phyloP scores from a whole-genome alignment of 1,284 basidiomycete genomes.

The Leccinum huronense region DNA sequence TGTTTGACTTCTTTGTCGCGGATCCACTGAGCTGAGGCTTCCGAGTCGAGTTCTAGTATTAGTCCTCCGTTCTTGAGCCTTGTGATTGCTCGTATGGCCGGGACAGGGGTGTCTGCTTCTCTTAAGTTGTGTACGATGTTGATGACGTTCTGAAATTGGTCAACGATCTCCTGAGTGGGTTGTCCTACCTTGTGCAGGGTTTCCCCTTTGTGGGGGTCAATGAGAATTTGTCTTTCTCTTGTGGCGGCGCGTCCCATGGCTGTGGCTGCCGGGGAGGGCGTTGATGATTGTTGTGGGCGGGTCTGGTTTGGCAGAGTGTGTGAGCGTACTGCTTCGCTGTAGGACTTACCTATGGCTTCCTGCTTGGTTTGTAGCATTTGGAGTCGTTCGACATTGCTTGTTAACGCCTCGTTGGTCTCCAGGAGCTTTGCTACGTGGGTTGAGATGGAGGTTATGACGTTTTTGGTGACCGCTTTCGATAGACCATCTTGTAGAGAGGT shows the following conservation, averaged over 20 bases:
- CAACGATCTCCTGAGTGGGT: neutral
- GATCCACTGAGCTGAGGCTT: neutral
- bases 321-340: too few species aligned
- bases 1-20: neutral
- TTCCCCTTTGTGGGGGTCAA: too few species aligned
- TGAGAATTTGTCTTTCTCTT: too few species aligned
- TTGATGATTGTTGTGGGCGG: too few species aligned
- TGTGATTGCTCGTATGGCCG: neutral
- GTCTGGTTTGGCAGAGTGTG: too few species aligned
- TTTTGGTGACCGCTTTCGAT: neutral
- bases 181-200: neutral
- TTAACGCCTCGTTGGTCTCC: neutral
- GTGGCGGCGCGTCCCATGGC: too few species aligned
- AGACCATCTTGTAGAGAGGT: neutral
- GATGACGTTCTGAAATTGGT: neutral
- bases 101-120: neutral
- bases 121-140: neutral
- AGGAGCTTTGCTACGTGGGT: neutral
- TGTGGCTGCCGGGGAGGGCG: too few species aligned
- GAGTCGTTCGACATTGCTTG: too few species aligned
- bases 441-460: neutral
- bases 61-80: neutral
- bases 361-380: neutral
- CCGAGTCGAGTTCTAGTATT: neutral
- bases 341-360: neutral